Evolutionary conservation across 2,329 filamentous ascomycete species (phyloP), one percentile per base, ranked within the genome.

Genomic region (Colletotrichum liriopes): DNA sequence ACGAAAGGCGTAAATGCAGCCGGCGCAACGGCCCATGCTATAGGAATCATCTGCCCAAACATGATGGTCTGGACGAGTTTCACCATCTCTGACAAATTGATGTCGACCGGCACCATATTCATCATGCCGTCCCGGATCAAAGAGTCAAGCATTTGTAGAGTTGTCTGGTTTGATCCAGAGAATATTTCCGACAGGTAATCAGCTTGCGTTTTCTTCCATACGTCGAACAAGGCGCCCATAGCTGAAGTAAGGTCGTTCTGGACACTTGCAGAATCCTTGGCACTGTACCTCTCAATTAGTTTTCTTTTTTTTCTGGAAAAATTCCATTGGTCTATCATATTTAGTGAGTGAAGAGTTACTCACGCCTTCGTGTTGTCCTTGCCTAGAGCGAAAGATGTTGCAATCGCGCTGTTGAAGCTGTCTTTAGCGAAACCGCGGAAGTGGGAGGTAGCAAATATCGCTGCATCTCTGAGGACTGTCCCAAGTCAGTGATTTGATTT

Each of bases 21-120:
- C 20, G 67, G 62, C 7, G 67, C 62, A 0, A 55, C 45, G 0
- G 37, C 37, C 67, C 62, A 67, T 1, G 67, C 67, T 23, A 60
- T n/a, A 2, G 67, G 67, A 29, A 70, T 67, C 67, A 70, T 70
- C 3, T 70, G 67, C 2, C 62, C 67, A 1, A 67, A 12, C 18
- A 70, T 37, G 37, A 70, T 47, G 12, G 8, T 70, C 45, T 70
- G 35, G 2, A 70, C 45, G 2, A 20, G 8, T 0, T 39, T 2
- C 2, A 54, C 47, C 67, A 70, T 70, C 3, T 18, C 67, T 2
- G 67, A 70, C 5, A 70, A 54, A 1, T 67, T 49, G 2, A 70
- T 35, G 18, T 66, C 67, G 54, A 51, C n/a, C 0, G 67, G 67
- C 16, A 70, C 35, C 47, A 55, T 70, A 39, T 70, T 67, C 62